phyloP scores from a whole-genome alignment of 768 basidiomycete genomes.

The Rhodotorula sphaerocarpa region DNA sequence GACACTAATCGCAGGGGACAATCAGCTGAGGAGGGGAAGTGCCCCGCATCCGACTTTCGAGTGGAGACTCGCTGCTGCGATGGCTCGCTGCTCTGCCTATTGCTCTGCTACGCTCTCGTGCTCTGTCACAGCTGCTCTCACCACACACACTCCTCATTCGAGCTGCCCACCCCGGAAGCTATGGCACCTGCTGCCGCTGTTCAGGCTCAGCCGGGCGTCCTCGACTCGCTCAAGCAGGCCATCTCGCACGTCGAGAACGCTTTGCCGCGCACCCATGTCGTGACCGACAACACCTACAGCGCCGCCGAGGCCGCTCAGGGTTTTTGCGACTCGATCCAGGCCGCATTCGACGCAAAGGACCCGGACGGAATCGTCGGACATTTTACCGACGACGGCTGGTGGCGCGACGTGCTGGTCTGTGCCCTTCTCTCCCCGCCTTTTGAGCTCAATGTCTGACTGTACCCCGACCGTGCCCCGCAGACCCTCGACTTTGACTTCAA shows the following conservation, averaged over 20 bases:
- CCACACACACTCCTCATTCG: too few relatives aligned
- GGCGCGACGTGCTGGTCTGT: conserved; percentile 36
- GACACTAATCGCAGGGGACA: too few relatives aligned
- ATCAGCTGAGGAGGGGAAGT: too few relatives aligned
- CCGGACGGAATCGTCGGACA: conserved; percentile 26
- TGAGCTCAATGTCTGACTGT: background rate
- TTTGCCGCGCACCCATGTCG: background rate
- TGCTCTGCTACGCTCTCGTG: too few relatives aligned
- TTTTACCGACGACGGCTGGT: conserved; percentile 35
- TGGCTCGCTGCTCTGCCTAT: too few relatives aligned
- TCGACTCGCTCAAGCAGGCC: conserved; percentile 22
- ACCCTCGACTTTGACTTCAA: conserved; percentile 38
- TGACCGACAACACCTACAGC: background rate
- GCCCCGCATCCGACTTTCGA: too few relatives aligned
- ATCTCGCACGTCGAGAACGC: conserved; percentile 17
- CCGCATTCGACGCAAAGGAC: conserved; percentile 25
- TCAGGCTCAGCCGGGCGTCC: background rate
- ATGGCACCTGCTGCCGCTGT: background rate
- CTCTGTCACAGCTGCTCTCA: too few relatives aligned
- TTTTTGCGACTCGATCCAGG: conserved; percentile 13
- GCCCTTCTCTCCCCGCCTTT: background rate
- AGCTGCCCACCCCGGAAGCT: too few relatives aligned
- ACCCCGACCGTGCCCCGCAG: background rate
- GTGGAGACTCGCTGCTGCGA: too few relatives aligned
- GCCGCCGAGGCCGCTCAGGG: conserved; percentile 13